Percentiles rank a stretch among this genome's conserved stretches.
phyloP scores from a whole-genome alignment of 495 filamentous ascomycete species.

The Hypoxylon perforatum region DNA sequence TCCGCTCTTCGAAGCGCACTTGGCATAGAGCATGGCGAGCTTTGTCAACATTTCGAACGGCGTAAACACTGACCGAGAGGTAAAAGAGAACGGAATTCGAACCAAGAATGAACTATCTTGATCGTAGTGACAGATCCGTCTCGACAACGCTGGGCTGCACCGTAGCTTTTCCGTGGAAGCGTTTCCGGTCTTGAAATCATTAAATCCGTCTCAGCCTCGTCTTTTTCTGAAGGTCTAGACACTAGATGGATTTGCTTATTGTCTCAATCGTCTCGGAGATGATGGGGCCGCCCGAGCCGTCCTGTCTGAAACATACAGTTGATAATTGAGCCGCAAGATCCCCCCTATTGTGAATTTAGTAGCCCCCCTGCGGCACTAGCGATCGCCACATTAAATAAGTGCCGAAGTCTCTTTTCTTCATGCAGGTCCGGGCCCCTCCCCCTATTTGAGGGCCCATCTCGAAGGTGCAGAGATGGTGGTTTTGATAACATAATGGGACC shows the following conservation, averaged over 20 bases:
- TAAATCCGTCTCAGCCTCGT: too few species aligned
- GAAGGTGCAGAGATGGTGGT: not conserved
- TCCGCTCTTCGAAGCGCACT: not conserved
- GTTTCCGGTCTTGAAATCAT: too few species aligned
- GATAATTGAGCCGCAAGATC: slow-evolving; percentile 24
- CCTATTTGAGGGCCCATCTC: not conserved
- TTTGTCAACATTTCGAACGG: not conserved
- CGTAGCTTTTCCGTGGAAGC: too few species aligned
- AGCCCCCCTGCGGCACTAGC: slow-evolving; percentile 4
- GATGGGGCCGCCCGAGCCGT: slow-evolving; percentile 11
- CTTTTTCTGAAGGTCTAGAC: too few species aligned
- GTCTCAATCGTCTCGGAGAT: not conserved
- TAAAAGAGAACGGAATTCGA: not conserved
- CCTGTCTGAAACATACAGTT: slow-evolving; percentile 29
- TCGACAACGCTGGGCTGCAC: too few species aligned
- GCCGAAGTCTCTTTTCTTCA: slow-evolving; percentile 17
- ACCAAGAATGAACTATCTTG: too few species aligned
- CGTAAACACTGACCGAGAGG: slow-evolving; percentile 5
- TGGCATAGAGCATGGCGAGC: not conserved
- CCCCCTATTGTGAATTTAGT: slow-evolving; percentile 20
- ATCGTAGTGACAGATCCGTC: too few species aligned
- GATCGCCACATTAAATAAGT: slow-evolving; percentile 23
- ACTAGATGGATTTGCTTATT: too few species aligned
- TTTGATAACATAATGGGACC: slow-evolving; percentile 7
- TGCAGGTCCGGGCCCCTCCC: slow-evolving; percentile 7